Evolutionary conservation across 495 filamentous ascomycete species (phyloP).

Genomic region (Penicillium turbatum): DNA sequence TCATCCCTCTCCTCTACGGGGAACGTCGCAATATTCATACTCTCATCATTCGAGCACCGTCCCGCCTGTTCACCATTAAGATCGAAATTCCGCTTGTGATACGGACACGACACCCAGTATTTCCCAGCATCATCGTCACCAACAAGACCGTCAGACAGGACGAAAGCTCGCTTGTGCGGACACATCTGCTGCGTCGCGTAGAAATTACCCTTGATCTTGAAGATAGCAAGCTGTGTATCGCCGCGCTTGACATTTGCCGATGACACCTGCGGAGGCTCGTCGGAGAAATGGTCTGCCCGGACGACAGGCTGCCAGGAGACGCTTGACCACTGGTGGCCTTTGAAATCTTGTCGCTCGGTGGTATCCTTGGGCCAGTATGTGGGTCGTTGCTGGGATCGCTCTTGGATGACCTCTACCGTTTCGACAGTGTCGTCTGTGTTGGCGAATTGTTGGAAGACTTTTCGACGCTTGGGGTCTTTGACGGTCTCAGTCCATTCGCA

Average conservation of each 20-base stretch:
- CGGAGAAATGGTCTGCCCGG: constrained; percentile 66
- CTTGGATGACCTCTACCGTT: constrained; percentile 65
- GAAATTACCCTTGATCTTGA: constrained; percentile 77
- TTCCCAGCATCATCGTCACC: constrained; percentile 65
- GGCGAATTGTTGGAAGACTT: constrained; percentile 79
- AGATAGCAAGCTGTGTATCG: constrained; percentile 89
- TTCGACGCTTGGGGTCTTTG: constrained; percentile 60
- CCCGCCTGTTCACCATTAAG: constrained; percentile 66
- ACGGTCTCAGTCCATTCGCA: constrained; percentile 94
- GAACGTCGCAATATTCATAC: constrained; percentile 82
- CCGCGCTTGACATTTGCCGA: constrained; percentile 74
- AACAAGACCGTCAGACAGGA: constrained; percentile 80
- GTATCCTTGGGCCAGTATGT: constrained; percentile 77
- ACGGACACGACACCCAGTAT: constrained; percentile 85
- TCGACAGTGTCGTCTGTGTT: constrained; percentile 75
- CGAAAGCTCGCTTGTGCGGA: constrained; percentile 91
- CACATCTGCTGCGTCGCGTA: constrained; percentile 98
- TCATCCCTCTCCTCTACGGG: constrained; percentile 72
- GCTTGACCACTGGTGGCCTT: constrained; percentile 63
- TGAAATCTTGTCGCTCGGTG: constrained; percentile 66
- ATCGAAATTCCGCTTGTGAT: constrained; percentile 90
- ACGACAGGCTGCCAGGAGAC: constrained; percentile 85
- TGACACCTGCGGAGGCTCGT: constrained; percentile 61
- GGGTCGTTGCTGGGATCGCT: constrained; percentile 72
- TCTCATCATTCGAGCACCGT: constrained; percentile 70